Evolutionary conservation across 225 moss, liverwort and hornwort genomes (phyloP), one percentile per base, ranked within the genome.

Genomic region (Pseudisothecium myosuroides): DNA sequence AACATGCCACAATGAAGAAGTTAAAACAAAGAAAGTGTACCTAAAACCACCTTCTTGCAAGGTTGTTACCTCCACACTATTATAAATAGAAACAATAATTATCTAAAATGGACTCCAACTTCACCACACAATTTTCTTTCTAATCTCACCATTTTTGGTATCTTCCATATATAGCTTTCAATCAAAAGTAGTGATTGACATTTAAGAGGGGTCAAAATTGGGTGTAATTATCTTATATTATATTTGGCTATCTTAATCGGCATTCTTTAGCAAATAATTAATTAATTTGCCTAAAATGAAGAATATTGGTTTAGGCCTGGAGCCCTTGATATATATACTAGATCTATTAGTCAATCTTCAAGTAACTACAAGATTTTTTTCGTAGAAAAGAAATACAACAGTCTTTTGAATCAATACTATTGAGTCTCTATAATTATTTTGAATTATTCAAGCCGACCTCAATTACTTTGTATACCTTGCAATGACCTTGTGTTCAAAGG

Each of bases 1-100:
- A 22, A 2, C 0, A 39, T 69, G 12, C 4, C 2, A 12, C 7
- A 39, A n/a, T n/a, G 4, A 68, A 68, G 68, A 68, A 21, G n/a
- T 12, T 22, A 0, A n/a, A 23, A 9, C 7, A 22, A 68, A 22
- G 0, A 34, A 39, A 7, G 2, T 7, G 1, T 4, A 12, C 1
- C 0, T 4, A 12, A 23, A n/a, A 22, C 13, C 7, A 66, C 4
- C 1, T 2, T 1, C 22, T 67, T 37, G 11, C 6, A 67, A n/a
- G 7, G n/a, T 68, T 19, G 7, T 2, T 4, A 67, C 22, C 37
- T 67, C 67, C 7, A n/a, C 1, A 3, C 11, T 36, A 67, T 5
- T 31, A 37, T 2, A n/a, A 37, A 68, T n/a, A 68, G 2, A 68
- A 2, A 12, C 13, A 68, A n/a, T 68, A 6, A 68, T n/a, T 39